Percentiles rank a stretch among this genome's conserved stretches.
These are phyloP conservation scores for Lactarius sanguifluus DNA, from an alignment of 768 basidiomycete species.

Conservation along the genomic window DNA sequence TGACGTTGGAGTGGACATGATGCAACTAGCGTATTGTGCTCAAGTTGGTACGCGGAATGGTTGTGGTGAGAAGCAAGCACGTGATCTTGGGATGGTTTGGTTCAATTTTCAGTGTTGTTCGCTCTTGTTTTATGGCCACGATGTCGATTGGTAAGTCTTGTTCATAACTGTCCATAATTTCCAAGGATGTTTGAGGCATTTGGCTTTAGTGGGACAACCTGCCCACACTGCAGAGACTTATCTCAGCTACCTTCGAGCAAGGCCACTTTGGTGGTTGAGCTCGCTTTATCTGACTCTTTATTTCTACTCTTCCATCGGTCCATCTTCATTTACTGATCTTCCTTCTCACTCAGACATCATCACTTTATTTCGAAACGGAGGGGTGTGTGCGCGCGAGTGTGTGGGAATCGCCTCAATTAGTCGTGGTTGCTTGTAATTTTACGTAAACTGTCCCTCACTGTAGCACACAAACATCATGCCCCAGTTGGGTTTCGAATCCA, in stretches of 20 bases:
- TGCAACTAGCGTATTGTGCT: constrained; percentile 9
- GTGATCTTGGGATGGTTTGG: not conserved
- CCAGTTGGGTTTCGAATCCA: constrained; percentile 27
- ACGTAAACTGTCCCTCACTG: not conserved
- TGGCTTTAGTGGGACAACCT: constrained; percentile 73
- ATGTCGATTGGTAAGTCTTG: constrained; percentile 33
- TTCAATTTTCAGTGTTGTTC: not conserved
- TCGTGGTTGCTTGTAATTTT: not conserved
- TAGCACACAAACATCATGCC: not conserved
- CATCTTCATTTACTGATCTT: constrained; percentile 8
- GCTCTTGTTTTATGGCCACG: not conserved
- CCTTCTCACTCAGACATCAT: not conserved
- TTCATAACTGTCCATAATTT: constrained; percentile 14
- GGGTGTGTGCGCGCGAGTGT: not conserved
- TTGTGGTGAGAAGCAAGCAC: not conserved
- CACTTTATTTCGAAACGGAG: not conserved
- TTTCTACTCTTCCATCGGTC: not conserved
- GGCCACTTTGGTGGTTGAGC: constrained; percentile 42
- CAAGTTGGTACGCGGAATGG: not conserved
- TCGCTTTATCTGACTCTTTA: constrained; percentile 48
- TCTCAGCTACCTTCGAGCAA: constrained; percentile 89
- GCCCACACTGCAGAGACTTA: constrained; percentile 79
- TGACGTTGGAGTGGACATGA: constrained; percentile 29
- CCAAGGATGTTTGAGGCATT: constrained; percentile 90
- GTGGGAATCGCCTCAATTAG: not conserved